Conservation (phyloP, 2,329 filamentous ascomycete genomes). For the Leptographium wingfieldii region DNA sequence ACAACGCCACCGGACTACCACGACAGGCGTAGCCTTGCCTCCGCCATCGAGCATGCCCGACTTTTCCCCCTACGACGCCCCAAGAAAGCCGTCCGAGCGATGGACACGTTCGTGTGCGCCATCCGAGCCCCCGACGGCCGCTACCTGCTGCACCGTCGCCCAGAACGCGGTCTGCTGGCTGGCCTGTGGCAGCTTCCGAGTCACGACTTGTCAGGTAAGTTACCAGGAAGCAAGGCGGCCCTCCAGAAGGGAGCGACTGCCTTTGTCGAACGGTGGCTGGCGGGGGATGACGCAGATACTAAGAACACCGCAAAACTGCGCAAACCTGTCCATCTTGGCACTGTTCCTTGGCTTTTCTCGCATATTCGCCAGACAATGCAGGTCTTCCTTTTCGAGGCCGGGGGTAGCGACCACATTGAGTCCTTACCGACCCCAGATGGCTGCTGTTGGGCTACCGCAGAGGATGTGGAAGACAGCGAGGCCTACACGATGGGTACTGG, state of each 20-base stretch:
- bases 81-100: constrained; percentile 39
- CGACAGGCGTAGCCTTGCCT: constrained; percentile 10
- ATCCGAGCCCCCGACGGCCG: constrained; percentile 30
- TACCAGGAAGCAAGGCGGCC: not conserved
- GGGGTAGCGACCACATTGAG: not conserved
- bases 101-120: constrained; percentile 41
- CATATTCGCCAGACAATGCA: constrained; percentile 46
- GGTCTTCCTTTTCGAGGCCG: constrained; percentile 32
- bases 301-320: constrained; percentile 8
- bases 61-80: constrained; percentile 37
- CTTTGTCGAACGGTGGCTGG: not conserved
- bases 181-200: constrained; percentile 46
- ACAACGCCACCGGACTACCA: constrained; percentile 9
- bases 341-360: constrained; percentile 44
- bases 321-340: constrained; percentile 27
- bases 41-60: constrained; percentile 30
- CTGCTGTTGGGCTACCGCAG: not conserved
- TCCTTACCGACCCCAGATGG: not conserved
- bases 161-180: constrained; percentile 40
- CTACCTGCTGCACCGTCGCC: constrained; percentile 37
- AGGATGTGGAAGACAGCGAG: not conserved
- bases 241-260: constrained; percentile 4
- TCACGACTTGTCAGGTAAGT: constrained; percentile 9
- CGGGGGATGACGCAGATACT: not conserved
- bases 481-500: constrained; percentile 1